Conservation (phyloP, 805 yeast genomes). For the Metschnikowia corniflorae region DNA sequence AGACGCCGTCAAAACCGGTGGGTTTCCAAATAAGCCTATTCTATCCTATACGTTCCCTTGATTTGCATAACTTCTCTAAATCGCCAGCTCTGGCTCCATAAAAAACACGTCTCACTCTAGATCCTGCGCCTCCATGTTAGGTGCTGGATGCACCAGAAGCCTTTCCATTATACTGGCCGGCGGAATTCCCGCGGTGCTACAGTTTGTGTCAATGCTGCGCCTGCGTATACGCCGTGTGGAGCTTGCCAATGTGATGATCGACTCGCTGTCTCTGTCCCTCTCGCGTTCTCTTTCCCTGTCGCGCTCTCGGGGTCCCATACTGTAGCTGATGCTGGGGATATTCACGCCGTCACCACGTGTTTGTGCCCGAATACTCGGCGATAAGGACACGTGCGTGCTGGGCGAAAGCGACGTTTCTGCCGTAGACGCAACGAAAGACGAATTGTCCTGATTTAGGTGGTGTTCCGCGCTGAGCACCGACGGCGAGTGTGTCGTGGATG, state of each 20-base stretch:
- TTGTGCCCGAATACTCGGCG: slow-evolving; percentile 14
- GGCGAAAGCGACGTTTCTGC: slow-evolving; percentile 52
- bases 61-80: no score
- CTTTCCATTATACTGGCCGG: slow-evolving; percentile 71
- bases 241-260: slow-evolving; percentile 42
- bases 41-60: no score
- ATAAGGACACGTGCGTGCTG: slow-evolving; percentile 23
- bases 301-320: slow-evolving; percentile 8
- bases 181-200: slow-evolving; percentile 66
- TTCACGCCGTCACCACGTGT: slow-evolving; percentile 10
- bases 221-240: slow-evolving; percentile 37
- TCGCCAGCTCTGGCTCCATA: no score
- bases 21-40: no score
- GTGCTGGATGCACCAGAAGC: slow-evolving; percentile 32
- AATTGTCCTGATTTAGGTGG: slow-evolving; percentile 25
- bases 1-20: no score
- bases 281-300: slow-evolving; percentile 16
- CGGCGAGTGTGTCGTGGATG: slow-evolving; percentile 37
- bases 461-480: slow-evolving; percentile 34
- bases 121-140: slow-evolving; percentile 14
- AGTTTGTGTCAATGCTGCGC: slow-evolving; percentile 50
- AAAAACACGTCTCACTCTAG: background rate
- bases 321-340: background rate
- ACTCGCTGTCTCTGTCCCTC: slow-evolving; percentile 39
- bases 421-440: slow-evolving; percentile 41